phyloP scores from a whole-genome alignment of 192 early-diverging fungal genomes.

The Neocallimastix lanati region DNA sequence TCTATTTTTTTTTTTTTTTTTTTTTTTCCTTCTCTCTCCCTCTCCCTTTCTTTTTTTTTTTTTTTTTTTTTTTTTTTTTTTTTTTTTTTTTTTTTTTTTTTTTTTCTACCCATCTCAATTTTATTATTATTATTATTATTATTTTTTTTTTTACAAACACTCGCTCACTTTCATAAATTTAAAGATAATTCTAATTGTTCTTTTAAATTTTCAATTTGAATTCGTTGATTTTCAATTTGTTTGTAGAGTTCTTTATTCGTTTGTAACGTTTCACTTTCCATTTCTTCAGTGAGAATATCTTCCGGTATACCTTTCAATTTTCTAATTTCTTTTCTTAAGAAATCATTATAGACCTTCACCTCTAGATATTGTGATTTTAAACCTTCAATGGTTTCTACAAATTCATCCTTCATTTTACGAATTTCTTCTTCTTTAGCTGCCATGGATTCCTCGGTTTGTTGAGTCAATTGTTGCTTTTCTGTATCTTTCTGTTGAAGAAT shows the following conservation, averaged over 20 bases:
- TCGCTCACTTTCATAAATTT: neutral
- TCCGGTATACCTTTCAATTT: neutral
- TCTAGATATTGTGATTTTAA: neutral
- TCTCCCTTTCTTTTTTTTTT: no score
- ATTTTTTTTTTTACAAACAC: no score
- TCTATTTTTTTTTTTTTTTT: no score
- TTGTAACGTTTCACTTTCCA: no score
- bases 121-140: no score
- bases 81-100: no score
- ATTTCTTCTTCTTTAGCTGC: neutral
- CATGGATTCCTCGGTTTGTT: neutral
- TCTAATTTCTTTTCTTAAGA: neutral
- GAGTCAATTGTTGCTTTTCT: neutral
- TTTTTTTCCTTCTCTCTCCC: no score
- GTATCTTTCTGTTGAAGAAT: neutral
- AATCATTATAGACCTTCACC: neutral
- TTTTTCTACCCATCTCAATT: no score
- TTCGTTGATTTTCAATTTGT: neutral
- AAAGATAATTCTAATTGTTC: neutral
- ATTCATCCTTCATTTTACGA: neutral
- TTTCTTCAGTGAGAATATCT: neutral
- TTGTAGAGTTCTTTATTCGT: neutral
- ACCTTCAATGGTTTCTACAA: neutral
- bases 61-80: no score
- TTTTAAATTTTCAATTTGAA: neutral